Percentiles rank a stretch among this genome's conserved stretches.
phyloP scores from a whole-genome alignment of 225 moss, liverwort and hornwort genomes.

The Physcomitrium patens region DNA sequence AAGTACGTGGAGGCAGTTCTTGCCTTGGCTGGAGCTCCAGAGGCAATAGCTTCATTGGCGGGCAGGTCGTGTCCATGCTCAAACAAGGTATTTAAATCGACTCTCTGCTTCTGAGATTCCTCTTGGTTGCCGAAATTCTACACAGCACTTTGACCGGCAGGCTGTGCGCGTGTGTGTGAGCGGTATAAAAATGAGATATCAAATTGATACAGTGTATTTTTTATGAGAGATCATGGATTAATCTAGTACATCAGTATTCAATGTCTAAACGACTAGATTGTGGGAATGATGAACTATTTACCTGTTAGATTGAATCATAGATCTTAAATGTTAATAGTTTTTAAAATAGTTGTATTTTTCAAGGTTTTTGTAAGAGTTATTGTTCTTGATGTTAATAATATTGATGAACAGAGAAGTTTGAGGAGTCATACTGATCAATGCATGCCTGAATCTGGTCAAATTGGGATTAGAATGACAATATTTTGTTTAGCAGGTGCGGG shows the following conservation, averaged over 20 bases:
- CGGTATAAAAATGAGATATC: too few relatives aligned
- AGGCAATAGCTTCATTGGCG: conserved; percentile 23
- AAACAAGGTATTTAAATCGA: conserved; percentile 31
- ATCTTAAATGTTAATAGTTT: background rate
- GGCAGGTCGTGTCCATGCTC: conserved; percentile 16
- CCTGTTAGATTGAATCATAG: background rate
- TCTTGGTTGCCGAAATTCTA: background rate
- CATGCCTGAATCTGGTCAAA: background rate
- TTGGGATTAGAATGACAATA: background rate
- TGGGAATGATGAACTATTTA: background rate
- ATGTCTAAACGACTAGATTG: too few relatives aligned
- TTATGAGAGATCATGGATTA: too few relatives aligned
- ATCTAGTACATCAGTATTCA: too few relatives aligned
- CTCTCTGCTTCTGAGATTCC: background rate
- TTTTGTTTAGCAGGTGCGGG: conserved; percentile 33
- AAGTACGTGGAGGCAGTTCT: conserved; percentile 15
- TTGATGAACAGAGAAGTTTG: conserved; percentile 5
- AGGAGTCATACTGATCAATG: background rate
- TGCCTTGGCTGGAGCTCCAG: conserved; percentile 31
- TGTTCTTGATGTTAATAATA: background rate
- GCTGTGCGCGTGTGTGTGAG: too few relatives aligned
- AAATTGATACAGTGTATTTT: too few relatives aligned
- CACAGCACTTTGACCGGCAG: background rate
- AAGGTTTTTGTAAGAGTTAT: background rate
- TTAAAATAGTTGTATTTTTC: background rate